Conservation (phyloP, 2,329 filamentous ascomycete genomes). For the Pseudogymnoascus sp. region DNA sequence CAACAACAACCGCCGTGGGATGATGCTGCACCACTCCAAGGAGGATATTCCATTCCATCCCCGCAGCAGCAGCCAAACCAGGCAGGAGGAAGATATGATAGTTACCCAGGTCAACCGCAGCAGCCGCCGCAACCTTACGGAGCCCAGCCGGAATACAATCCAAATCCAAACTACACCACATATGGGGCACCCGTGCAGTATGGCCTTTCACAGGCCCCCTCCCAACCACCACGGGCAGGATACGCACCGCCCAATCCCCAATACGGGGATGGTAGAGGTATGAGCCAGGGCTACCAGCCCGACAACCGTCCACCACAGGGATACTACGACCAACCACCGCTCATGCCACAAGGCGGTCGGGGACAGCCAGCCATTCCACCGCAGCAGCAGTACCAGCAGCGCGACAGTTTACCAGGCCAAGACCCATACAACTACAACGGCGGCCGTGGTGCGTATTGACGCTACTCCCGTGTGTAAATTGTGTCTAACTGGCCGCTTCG, state of each 20-base stretch:
- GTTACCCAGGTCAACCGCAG: neutral
- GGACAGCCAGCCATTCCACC: neutral
- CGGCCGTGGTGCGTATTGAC: neutral
- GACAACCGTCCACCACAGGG: neutral
- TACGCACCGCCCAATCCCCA: neutral
- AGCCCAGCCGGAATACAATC: neutral
- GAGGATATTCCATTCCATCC: slow-evolving; percentile 18
- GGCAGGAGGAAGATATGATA: neutral
- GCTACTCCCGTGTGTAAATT: neutral
- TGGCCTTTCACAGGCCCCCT: neutral
- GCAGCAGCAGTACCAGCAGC: neutral
- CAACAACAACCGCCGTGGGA: slow-evolving; percentile 29
- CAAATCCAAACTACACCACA: neutral
- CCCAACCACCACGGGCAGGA: neutral
- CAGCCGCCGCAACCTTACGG: neutral
- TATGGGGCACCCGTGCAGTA: neutral
- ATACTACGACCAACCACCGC: neutral
- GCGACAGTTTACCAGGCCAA: slow-evolving; percentile 1
- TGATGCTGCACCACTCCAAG: slow-evolving; percentile 12
- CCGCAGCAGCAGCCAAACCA: slow-evolving; percentile 16
- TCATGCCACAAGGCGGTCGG: neutral
- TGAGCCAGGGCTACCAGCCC: neutral
- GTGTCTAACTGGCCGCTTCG: slow-evolving; percentile 4
- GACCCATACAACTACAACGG: slow-evolving; percentile 1
- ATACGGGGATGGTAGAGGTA: neutral